phyloP scores from a whole-genome alignment of 2,329 filamentous ascomycete species.

The Penicillium sp. region DNA sequence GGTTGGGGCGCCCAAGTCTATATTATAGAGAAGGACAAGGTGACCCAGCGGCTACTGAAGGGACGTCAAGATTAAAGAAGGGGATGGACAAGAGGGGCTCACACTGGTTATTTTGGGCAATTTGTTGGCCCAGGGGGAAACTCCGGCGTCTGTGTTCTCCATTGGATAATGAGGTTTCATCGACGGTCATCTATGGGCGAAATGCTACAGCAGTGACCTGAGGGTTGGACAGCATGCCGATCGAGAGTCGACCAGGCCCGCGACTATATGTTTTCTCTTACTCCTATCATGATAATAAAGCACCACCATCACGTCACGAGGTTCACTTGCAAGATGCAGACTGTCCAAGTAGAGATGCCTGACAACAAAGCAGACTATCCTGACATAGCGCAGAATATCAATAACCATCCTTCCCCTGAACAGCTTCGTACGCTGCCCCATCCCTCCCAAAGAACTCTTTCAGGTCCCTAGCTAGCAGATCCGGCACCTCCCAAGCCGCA shows the following conservation, averaged over 20 bases:
- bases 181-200: constrained; percentile 21
- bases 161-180: constrained; percentile 26
- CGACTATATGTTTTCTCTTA: constrained; percentile 25
- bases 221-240: constrained; percentile 17
- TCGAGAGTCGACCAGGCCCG: constrained; percentile 12
- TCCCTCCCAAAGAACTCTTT: constrained; percentile 51
- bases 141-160: constrained; percentile 33
- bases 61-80: constrained; percentile 80
- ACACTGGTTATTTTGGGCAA: constrained; percentile 28
- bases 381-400: constrained; percentile 2
- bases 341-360: background rate
- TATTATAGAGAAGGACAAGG: constrained; percentile 99
- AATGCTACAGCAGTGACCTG: constrained; percentile 20
- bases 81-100: constrained; percentile 13
- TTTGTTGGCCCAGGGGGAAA: constrained; percentile 28
- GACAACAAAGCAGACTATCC: background rate
- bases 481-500: constrained; percentile 55
- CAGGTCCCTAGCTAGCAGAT: constrained; percentile 50
- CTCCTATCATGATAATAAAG: constrained; percentile 32
- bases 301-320: constrained; percentile 24
- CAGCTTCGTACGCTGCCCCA: constrained; percentile 39
- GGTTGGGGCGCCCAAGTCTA: constrained; percentile 99
- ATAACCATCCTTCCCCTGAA: constrained; percentile 41
- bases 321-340: constrained; percentile 3
- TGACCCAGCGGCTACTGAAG: constrained; percentile 98